Evolutionary conservation across 1,284 basidiomycete genomes (phyloP), one percentile per base, ranked within the genome.

Genomic region (Serendipita sp.): DNA sequence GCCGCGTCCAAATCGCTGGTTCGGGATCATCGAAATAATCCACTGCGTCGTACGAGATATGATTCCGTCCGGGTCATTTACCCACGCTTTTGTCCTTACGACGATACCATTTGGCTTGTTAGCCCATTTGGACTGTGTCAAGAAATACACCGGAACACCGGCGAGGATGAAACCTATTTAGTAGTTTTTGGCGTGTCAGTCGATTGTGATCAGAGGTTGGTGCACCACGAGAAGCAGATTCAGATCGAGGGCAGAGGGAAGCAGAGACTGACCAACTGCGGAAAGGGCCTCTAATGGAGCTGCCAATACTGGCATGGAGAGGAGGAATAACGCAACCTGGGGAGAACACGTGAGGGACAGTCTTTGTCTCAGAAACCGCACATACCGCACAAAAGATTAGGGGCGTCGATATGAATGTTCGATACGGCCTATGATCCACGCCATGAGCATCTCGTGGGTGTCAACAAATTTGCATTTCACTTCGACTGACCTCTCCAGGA

Each of bases 291-390:
- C 89, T 29, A 88, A 74, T 0, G 95, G 96, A 13, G 94, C 93
- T 1, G 93, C 93, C 64, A 96, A 88, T 61, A 96, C 81, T 2
- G 94, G 94, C 91, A 99, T 97, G 68, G 89, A 86, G 3, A 99
- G 76, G 61, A 99, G 77, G 75, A 98, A 98, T 65, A 96, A 75
- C 1, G 93, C 91, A 22, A 94, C 86, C 84, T 91, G 61, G 8
- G 61, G 42, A 30, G 8, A 49, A 5, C 8, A 17, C 8, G n/a
- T 49, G 8, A 49, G 45, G 8, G 8, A 29, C n/a, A 6, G 29
- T 49, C 45, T 6, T 49, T 49, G 45, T 29, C 8, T 49, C 38
- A n/a, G 65, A 64, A 38, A 65, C 67, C 45, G 67, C 38, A 75
- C 86, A 70, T 69, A 93, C 91, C 4, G 82, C 85, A 67, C 93